Base-by-base conservation (phyloP, 768 basidiomycete species). In the Xerocomellus amylosporus region DNA sequence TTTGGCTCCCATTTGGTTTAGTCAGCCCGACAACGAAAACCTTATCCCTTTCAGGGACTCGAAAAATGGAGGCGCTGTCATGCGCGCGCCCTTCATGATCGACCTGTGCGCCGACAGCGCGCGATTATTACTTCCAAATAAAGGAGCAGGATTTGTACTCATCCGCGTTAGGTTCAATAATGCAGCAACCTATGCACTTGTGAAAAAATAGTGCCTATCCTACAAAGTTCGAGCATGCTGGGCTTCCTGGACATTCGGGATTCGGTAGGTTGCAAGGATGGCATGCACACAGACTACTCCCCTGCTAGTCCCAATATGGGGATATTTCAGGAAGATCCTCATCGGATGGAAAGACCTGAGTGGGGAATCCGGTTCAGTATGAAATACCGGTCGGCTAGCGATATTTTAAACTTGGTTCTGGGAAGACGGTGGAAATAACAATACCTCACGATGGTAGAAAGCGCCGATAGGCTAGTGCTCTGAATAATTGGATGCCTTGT, bases 1-100 rank as follows among this genome's bases (percentile, higher is more conserved):
- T 58, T 34, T 43, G 14, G 39, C 28, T 60, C 57, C 45, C 50
- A 58, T 40, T 7, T 12, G 38, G 39, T 13, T 33, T 15, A 26
- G 46, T 37, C 15, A 22, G 36, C 43, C 26, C n/a, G 30, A 50
- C 28, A 4, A 53, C 46, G 34, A 41, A 50, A 58, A 28, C 49
- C 14, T 6, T 26, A 26, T 33, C 30, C 51, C 44, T 36, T 24
- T 43, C 49, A 44, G 49, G 58, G 31, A 19, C 31, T 14, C 30
- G 36, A 37, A 54, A n/a, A 66, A 67, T 65, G 64, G 59, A 65
- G 60, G 26, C 26, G 17, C 33, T 14, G 49, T 53, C 56, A 50
- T 24, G 26, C 24, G 51, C 52, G 7, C 45, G 48, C 30, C 46
- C 24, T 60, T 65, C 65, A 67, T 64, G 65, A 64, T 61, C 65